A percentile compares a stretch with the other conserved stretches of the same genome.
phyloP scores from a whole-genome alignment of 2,329 filamentous ascomycete species.

The Neurospora sp. region DNA sequence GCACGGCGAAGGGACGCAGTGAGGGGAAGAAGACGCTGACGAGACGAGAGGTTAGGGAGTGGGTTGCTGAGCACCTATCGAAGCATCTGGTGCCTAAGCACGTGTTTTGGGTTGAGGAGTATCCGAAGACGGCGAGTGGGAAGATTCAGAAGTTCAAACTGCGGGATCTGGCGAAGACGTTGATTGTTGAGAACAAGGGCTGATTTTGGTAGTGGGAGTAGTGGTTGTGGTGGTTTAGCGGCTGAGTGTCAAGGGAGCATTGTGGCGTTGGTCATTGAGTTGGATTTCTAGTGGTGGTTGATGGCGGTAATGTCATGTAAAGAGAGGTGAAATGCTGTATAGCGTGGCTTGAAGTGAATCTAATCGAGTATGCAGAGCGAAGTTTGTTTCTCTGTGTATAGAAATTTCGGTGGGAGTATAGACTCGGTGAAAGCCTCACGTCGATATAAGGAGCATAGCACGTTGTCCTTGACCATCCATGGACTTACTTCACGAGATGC shows the following conservation, averaged over 20 bases:
- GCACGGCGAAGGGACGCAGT: constrained; percentile 2
- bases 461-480: background rate
- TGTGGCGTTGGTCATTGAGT: background rate
- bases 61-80: constrained; percentile 60
- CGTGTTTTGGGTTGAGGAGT: constrained; percentile 79
- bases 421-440: background rate
- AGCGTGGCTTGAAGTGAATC: background rate
- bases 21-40: constrained; percentile 30
- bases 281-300: background rate
- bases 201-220: background rate
- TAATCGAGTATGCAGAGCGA: background rate
- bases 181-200: constrained; percentile 10
- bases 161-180: constrained; percentile 48
- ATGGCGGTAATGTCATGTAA: background rate
- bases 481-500: background rate
- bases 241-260: background rate
- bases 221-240: background rate
- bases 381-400: background rate
- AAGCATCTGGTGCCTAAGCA: constrained; percentile 78
- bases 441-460: background rate
- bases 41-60: constrained; percentile 53
- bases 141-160: constrained; percentile 96
- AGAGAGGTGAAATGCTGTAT: background rate
- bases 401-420: background rate
- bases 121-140: constrained; percentile 89